Conservation (phyloP, 108 stramenopile genomes). For the Poteriospumella lacustris region DNA sequence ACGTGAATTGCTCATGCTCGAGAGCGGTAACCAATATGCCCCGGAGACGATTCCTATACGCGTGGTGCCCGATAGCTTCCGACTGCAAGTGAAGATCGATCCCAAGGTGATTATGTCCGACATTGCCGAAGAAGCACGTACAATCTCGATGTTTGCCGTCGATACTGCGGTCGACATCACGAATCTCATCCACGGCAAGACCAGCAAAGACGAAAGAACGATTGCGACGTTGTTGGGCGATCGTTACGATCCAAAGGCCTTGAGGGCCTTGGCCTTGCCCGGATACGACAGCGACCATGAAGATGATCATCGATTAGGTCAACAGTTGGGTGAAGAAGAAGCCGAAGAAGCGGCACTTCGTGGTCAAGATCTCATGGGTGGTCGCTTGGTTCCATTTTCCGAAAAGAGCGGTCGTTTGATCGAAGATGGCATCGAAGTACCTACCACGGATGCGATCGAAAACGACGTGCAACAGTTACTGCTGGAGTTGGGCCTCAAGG, state of each 20-base stretch:
- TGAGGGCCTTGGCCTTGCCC: background rate
- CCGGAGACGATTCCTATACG: background rate
- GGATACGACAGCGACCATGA: background rate
- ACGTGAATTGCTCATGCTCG: background rate
- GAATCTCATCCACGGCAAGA: background rate
- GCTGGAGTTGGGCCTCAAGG: background rate
- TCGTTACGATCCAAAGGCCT: background rate
- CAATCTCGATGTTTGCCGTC: background rate
- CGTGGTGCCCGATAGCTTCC: background rate
- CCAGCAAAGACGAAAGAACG: background rate
- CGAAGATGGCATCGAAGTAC: background rate
- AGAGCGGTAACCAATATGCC: background rate
- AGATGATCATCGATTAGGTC: too few relatives aligned
- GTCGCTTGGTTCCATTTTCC: background rate
- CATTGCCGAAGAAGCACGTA: background rate
- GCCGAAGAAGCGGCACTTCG: background rate
- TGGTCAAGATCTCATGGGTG: too few relatives aligned
- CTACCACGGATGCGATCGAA: background rate
- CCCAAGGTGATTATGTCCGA: background rate
- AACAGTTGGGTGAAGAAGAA: too few relatives aligned
- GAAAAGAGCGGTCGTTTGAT: too few relatives aligned
- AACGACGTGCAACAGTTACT: background rate
- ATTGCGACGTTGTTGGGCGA: background rate
- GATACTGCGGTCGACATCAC: constrained; percentile 3
- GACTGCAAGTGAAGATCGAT: background rate